Evolutionary conservation across 805 yeast species (phyloP).

Genomic region (Saturnispora ahearnii): DNA sequence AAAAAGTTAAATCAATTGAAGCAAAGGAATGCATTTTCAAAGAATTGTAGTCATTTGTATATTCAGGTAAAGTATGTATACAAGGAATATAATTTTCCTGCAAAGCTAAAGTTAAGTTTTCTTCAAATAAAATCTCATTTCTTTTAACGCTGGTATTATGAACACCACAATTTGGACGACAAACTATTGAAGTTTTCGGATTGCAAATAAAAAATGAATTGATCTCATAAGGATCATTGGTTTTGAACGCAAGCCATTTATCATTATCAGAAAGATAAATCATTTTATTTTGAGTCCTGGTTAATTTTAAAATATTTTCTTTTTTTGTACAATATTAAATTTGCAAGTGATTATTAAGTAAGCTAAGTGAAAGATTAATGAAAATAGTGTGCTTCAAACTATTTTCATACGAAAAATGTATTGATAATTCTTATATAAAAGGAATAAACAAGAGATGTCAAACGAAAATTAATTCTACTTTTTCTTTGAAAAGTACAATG

Average conservation of each 20-base stretch:
- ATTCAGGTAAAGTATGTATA: conserved; percentile 44
- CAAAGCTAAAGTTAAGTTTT: conserved; percentile 34
- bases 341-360: no score
- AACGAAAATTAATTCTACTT: no score
- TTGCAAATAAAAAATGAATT: conserved; percentile 47
- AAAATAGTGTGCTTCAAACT: no score
- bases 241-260: conserved; percentile 57
- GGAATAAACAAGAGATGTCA: no score
- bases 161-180: conserved; percentile 63
- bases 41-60: conserved; percentile 15
- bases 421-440: no score
- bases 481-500: no score
- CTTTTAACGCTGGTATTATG: conserved; percentile 34
- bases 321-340: no score
- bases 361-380: no score
- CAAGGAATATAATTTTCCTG: conserved; percentile 43
- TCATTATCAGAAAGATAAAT: conserved; percentile 30
- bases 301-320: no score
- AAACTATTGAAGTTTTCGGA: conserved; percentile 34
- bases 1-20: conserved; percentile 36
- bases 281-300: background rate
- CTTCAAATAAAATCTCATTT: conserved; percentile 39
- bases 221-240: conserved; percentile 58
- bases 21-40: conserved; percentile 25
- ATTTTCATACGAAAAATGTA: no score